Base-by-base conservation (phyloP, 805 yeast genomes). In the Komagataella ulmi region DNA sequence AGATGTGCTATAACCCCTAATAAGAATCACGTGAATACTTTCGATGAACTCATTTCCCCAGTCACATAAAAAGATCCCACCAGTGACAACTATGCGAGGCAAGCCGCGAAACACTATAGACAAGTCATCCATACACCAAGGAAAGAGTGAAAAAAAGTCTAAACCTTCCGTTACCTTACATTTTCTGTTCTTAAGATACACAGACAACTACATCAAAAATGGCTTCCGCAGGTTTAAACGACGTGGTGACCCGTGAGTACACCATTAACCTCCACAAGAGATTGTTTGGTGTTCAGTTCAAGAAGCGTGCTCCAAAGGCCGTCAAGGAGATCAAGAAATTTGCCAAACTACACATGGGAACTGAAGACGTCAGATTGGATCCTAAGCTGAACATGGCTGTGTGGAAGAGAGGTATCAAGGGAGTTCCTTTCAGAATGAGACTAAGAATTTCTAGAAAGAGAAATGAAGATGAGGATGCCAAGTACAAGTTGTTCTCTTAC, bases 241-340 rank as follows among this genome's bases (percentile, higher is more conserved):
- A 93, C 90, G 97, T 89, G 77, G 97, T 93, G 77, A 87, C 99
- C 76, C 96, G 99, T 79, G 99, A 93, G 81, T 93, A 93, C 88
- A 93, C 99, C 84, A 90, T 93, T 78, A 91, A 93, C 88, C 80
- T 91, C 77, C 96, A 89, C 96, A 91, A 89, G 79, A 89, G 98
- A 80, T 86, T 89, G 74, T 96, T 88, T 79, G 98, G 98, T 81
- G 90, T 85, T 66, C 86, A 88, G 78, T 93, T 91, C 96, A 93
- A 93, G 84, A 87, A 86, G 86, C 89, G 97, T 81, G 99, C 99
- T 71, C 99, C 99, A 79, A 88, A 80, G 74, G 99, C 99, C 69
- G 93, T 91, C 79, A 93, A 88, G 87, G 99, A 89, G 78, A 90
- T 93, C 81, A 91, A 88, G 83, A 89, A 87, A 79, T 93, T 93